Evolutionary conservation across 257 asterid genomes (phyloP).

Genomic region (Pogostemon cablin): DNA sequence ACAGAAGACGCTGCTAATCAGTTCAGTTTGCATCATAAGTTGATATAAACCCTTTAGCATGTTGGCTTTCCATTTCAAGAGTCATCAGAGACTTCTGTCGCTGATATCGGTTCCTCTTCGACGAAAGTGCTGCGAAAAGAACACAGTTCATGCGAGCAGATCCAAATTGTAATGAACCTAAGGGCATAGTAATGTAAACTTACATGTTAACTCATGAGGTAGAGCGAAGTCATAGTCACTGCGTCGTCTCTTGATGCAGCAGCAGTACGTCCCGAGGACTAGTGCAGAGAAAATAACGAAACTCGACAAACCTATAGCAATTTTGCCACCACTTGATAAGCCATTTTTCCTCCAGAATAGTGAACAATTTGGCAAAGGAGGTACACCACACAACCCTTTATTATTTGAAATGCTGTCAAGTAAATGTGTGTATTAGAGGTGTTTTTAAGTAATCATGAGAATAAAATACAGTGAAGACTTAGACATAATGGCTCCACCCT

Average conservation of each 20-base stretch:
- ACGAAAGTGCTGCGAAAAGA: constrained; percentile 66
- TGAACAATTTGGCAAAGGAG: constrained; percentile 80
- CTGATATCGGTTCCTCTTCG: constrained; percentile 83
- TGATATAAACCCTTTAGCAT: constrained; percentile 87
- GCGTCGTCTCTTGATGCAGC: constrained; percentile 58
- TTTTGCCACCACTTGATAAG: constrained; percentile 74
- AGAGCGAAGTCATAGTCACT: constrained; percentile 84
- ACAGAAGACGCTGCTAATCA: not conserved
- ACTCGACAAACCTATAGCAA: constrained; percentile 65
- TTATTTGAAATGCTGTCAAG: constrained; percentile 76
- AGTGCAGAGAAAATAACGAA: constrained; percentile 49
- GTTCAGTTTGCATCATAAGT: constrained; percentile 41
- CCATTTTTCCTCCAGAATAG: constrained; percentile 83
- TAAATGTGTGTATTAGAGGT: not conserved
- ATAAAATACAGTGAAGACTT: not conserved
- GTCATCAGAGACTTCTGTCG: constrained; percentile 88
- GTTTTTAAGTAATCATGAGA: not conserved
- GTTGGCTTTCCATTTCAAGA: constrained; percentile 99
- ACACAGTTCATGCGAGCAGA: not conserved
- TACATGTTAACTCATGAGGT: constrained; percentile 77
- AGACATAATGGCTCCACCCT: constrained; percentile 84
- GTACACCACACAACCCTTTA: constrained; percentile 88
- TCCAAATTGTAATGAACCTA: not conserved
- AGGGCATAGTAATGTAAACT: constrained; percentile 36
- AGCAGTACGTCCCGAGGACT: constrained; percentile 45